Percentiles rank a stretch among this genome's conserved stretches.
Conservation (phyloP, 352 stramenopile species). For the Pythium insidiosum region DNA sequence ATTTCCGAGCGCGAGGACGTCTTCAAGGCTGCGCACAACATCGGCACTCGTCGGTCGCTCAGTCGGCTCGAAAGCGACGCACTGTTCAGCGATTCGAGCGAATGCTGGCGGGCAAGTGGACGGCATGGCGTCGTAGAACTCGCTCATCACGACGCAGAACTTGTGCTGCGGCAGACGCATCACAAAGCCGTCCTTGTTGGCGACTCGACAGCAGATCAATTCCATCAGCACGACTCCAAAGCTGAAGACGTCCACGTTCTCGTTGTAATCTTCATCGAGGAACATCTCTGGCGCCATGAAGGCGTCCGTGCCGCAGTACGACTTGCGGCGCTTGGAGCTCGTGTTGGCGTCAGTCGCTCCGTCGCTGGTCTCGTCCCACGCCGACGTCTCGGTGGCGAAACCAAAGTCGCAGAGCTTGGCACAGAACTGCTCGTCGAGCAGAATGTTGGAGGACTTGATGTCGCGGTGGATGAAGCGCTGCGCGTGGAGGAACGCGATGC, state of each 20-base stretch:
- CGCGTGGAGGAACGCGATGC: slow-evolving; percentile 94
- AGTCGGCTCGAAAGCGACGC: slow-evolving; percentile 65
- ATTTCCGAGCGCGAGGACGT: slow-evolving; percentile 28
- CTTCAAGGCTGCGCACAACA: slow-evolving; percentile 36
- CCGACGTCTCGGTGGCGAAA: slow-evolving; percentile 70
- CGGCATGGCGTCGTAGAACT: slow-evolving; percentile 66
- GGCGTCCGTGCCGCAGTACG: slow-evolving; percentile 80
- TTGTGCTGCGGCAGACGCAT: slow-evolving; percentile 79
- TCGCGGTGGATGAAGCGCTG: slow-evolving; percentile 74
- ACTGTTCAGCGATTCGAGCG: slow-evolving; percentile 55
- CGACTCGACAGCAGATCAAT: slow-evolving; percentile 71
- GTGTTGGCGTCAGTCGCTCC: slow-evolving; percentile 3
- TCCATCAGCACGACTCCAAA: slow-evolving; percentile 86
- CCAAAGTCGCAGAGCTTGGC: slow-evolving; percentile 84
- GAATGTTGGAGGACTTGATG: slow-evolving; percentile 86
- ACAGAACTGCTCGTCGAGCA: slow-evolving; percentile 61
- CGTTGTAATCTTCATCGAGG: slow-evolving; percentile 77
- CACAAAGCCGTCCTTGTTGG: slow-evolving; percentile 73
- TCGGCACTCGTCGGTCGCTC: slow-evolving; percentile 44
- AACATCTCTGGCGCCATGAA: slow-evolving; percentile 86
- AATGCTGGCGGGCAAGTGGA: slow-evolving; percentile 46
- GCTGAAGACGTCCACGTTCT: slow-evolving; percentile 81
- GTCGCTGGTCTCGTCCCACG: slow-evolving; percentile 12
- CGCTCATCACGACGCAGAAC: slow-evolving; percentile 46
- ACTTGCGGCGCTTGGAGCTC: slow-evolving; percentile 61